These are phyloP conservation scores for Nannochloris sp. DNA, from an alignment of 139 green algal species.

Conservation along the genomic window DNA sequence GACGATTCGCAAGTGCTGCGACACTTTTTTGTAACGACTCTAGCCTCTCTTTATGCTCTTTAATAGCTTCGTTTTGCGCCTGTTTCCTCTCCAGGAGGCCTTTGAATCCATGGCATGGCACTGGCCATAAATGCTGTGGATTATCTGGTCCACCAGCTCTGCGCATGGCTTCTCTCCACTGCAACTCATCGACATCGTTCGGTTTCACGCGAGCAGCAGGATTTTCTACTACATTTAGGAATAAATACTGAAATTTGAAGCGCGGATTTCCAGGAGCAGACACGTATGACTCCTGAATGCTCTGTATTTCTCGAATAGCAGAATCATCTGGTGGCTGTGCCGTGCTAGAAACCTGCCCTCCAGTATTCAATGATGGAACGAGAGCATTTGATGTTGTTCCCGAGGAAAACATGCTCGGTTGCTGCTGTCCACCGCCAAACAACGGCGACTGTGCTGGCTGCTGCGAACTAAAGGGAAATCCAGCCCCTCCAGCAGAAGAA, in stretches of 20 bases:
- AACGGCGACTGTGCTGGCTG: no score
- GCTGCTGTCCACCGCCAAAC: no score
- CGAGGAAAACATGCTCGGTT: background rate
- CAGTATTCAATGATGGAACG: background rate
- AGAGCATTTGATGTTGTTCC: background rate
- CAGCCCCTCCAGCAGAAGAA: slow-evolving; percentile 1
- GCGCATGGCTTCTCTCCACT: slow-evolving; percentile 59
- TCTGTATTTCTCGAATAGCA: slow-evolving; percentile 34
- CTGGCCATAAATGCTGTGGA: slow-evolving; percentile 57
- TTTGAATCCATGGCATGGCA: slow-evolving; percentile 50
- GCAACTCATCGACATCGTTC: slow-evolving; percentile 53
- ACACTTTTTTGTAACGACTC: slow-evolving; percentile 14
- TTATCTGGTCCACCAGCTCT: slow-evolving; percentile 50
- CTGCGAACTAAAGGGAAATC: no score
- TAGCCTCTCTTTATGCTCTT: slow-evolving; percentile 34
- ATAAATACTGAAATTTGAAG: slow-evolving; percentile 59
- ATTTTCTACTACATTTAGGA: slow-evolving; percentile 60
- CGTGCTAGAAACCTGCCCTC: background rate
- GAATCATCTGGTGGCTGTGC: slow-evolving; percentile 14
- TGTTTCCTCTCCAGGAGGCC: slow-evolving; percentile 46
- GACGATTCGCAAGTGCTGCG: slow-evolving; percentile 22
- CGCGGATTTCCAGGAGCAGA: slow-evolving; percentile 12
- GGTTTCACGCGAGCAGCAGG: slow-evolving; percentile 49
- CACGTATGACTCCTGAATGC: slow-evolving; percentile 31
- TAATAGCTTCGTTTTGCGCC: slow-evolving; percentile 31